phyloP scores from a whole-genome alignment of 1,284 basidiomycete genomes.

The Apiotrichum sp. region DNA sequence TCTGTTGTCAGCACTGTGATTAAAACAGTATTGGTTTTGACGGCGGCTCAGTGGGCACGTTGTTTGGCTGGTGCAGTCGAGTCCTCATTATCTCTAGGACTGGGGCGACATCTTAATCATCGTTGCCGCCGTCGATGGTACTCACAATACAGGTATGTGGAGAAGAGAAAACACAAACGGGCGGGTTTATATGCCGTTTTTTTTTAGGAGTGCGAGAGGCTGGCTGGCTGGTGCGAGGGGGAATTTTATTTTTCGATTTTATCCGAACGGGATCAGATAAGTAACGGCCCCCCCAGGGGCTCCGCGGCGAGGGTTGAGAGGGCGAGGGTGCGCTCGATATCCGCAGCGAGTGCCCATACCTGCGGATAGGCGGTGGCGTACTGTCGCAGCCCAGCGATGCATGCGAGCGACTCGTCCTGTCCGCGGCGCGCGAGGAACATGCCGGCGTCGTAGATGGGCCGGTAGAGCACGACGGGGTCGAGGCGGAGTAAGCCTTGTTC shows the following conservation, averaged over 20 bases:
- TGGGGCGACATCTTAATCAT: conserved; percentile 45
- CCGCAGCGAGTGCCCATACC: conserved; percentile 66
- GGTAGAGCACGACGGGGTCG: conserved; percentile 65
- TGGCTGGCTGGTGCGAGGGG: too few relatives aligned
- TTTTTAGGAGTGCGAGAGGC: too few relatives aligned
- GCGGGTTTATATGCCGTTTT: neutral
- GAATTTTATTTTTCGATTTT: too few relatives aligned
- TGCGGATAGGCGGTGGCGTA: conserved; percentile 65
- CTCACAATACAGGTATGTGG: neutral
- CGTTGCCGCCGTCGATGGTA: conserved; percentile 9
- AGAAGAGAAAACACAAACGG: neutral
- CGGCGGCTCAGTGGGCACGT: conserved; percentile 35
- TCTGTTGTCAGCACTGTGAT: neutral
- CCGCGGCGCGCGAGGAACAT: conserved; percentile 72
- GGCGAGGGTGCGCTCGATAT: conserved; percentile 42
- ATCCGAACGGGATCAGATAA: too few relatives aligned
- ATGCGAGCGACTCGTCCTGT: conserved; percentile 70
- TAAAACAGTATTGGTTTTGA: neutral
- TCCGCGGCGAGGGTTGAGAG: too few relatives aligned
- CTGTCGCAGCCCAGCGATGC: conserved; percentile 76
- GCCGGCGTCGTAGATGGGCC: conserved; percentile 74
- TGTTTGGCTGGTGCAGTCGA: conserved; percentile 36
- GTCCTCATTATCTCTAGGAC: conserved; percentile 43
- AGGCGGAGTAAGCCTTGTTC: conserved; percentile 68
- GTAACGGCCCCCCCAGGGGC: too few relatives aligned